Percentiles rank a stretch among this genome's conserved stretches.
These are phyloP conservation scores for Fusarium sp. DNA, from an alignment of 2,329 filamentous ascomycete genomes.

Conservation along the genomic window DNA sequence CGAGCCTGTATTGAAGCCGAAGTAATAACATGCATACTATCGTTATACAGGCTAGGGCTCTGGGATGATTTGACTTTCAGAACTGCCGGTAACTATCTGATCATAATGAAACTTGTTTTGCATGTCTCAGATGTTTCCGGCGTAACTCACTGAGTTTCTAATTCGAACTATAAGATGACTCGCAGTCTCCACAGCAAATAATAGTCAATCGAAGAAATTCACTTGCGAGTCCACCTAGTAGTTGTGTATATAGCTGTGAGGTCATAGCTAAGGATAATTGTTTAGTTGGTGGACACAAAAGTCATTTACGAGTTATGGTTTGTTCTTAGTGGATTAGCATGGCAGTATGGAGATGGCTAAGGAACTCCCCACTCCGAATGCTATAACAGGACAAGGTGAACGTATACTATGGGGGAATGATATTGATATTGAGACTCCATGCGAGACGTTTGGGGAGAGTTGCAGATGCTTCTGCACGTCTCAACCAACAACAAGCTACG, in stretches of 20 bases:
- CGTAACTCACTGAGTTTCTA: background rate
- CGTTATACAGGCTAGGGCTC: background rate
- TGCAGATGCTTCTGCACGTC: background rate
- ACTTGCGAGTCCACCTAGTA: background rate
- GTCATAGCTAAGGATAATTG: background rate
- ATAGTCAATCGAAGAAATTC: background rate
- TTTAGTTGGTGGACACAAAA: conserved; percentile 20
- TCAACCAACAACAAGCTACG: background rate
- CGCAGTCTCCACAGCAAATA: background rate
- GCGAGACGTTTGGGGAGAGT: background rate
- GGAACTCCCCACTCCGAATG: conserved; percentile 6
- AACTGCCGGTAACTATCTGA: background rate
- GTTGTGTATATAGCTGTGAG: background rate
- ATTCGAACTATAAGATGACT: background rate
- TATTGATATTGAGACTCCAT: background rate
- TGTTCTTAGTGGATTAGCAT: conserved; percentile 10
- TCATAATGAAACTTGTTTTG: background rate
- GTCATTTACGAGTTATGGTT: background rate
- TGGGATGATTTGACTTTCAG: background rate
- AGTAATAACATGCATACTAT: background rate
- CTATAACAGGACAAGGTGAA: conserved; percentile 7
- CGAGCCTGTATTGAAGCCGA: background rate
- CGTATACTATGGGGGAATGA: background rate
- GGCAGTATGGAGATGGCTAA: conserved; percentile 6
- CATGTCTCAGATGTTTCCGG: background rate